Conservation (phyloP, 1,284 basidiomycete species). For the Cystobasidium sp. region DNA sequence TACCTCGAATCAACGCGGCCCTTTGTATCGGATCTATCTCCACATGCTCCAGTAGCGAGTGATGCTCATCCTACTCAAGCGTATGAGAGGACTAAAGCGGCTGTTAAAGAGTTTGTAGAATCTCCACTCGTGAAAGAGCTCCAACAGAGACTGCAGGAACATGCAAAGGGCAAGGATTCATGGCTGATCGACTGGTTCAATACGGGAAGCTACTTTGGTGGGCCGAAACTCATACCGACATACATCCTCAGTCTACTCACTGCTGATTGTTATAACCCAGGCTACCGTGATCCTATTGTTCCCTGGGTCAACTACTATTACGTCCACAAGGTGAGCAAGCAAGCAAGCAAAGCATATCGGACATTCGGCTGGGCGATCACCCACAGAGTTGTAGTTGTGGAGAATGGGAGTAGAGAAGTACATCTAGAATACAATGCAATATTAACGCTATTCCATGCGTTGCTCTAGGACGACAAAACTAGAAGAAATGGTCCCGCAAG, state of each 20-base stretch:
- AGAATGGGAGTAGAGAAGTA: too few species aligned
- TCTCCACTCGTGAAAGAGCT: conserved; percentile 74
- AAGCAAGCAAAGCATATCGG: conserved; percentile 66
- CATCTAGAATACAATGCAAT: not conserved
- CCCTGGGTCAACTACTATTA: conserved; percentile 97
- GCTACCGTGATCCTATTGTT: conserved; percentile 73
- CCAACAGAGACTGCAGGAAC: conserved; percentile 76
- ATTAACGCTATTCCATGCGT: not conserved
- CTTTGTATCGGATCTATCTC: conserved; percentile 67
- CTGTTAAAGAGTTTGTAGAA: conserved; percentile 71
- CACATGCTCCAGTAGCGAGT: conserved; percentile 40
- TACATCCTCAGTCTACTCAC: too few species aligned
- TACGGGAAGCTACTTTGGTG: conserved; percentile 64
- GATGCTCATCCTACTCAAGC: conserved; percentile 41
- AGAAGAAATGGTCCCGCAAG: conserved; percentile 60
- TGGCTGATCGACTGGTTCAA: conserved; percentile 99
- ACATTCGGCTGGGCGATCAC: not conserved
- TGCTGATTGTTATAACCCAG: too few species aligned
- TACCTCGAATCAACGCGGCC: conserved; percentile 84
- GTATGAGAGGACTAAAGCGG: conserved; percentile 64
- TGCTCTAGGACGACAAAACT: conserved; percentile 30
- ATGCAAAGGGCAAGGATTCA: conserved; percentile 68
- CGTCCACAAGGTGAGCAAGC: conserved; percentile 76
- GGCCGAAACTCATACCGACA: too few species aligned
- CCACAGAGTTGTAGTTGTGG: too few species aligned